Evolutionary conservation across 2,329 filamentous ascomycete species (phyloP), one percentile per base, ranked within the genome.

Genomic region (Emmonsiellopsis sp.): DNA sequence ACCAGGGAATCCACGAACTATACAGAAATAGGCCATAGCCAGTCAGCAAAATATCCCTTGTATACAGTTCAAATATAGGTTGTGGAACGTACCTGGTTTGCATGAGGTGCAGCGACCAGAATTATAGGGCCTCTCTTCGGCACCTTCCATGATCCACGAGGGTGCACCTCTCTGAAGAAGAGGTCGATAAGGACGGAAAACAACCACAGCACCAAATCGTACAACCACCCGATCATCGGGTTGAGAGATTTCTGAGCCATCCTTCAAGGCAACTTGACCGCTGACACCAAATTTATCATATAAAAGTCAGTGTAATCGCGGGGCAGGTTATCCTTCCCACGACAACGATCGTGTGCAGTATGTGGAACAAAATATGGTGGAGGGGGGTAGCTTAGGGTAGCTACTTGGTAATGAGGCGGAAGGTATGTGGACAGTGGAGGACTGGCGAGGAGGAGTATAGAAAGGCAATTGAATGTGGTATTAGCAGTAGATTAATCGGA

Each of bases 161-260:
- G 93, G 68, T 97, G 91, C 13, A 98, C 89, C 72, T 98, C 93
- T 61, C 93, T 86, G 77, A 98, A 98, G 81, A 98, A 98, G 61
- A 96, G 83, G 71, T 98, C 93, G 60, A 94, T 84, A 51, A 97
- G 78, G 58, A 97, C 68, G 2, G 76, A 77, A 57, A 78, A 72
- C 8, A 68, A 65, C 76, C 76, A 78, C 39, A 78, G 63, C 46
- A 75, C 67, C 31, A 76, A 57, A 62, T 77, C 74, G 60, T 77
- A 77, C 49, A 76, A 57, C 75, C 75, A 77, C 61, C 70, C 71
- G 55, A 74, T 68, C 63, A 76, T 71, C 48, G 72, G 73, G 55
- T 70, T 63, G 51, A 73, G 68, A 40, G 64, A 60, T 54, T 65
- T 66, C 58, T 68, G 66, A 51, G 56, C 65, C 69, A 70, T 70